Evolutionary conservation across 345 rosid species (phyloP), one percentile per base, ranked within the genome.

Genomic region (Aquilaria yunnanensis): DNA sequence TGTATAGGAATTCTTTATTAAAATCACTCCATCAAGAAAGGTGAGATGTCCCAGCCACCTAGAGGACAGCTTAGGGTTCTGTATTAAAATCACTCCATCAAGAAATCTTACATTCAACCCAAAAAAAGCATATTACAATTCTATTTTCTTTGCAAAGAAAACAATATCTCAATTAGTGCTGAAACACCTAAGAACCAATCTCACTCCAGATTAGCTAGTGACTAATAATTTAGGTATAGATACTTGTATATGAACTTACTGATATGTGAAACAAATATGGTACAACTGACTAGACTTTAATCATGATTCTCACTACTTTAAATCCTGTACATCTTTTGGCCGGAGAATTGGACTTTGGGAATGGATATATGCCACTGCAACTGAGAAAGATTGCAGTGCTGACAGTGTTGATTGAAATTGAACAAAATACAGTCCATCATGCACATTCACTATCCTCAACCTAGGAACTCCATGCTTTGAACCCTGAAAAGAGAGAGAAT

Each of bases 341-440:
- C 69, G 73, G 32, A 85, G 75, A 60, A 66, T 64, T 7, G 86
- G 81, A 74, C 77, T 85, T 68, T 80, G 87, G 59, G 77, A 63
- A 80, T 93, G 97, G 67, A 88, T 79, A 61, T 74, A 83, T 10
- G 97, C 97, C 57, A 93, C 74, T 62, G 97, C 97, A 70, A 90
- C 78, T 31, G 92, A 74, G 66, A 93, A 79, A 51, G 90, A 72
- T 72, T 93, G 98, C 85, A 93, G 72, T 56, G 81, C 88, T 50
- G 98, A 90, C 46, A 90, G 75, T 33, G 76, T 70, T 60, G 83
- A 78, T 70, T 86, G 83, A 64, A 86, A 84, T 65, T 81, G 87
- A 53, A 93, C 77, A 49, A 84, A 81, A 67, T 88, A 88, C 62
- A 84, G 80, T 55, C 90, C 97, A 3, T 85, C 87, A 54, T 73